A percentile compares a stretch with the other conserved stretches of the same genome.
Evolutionary conservation across 129 eudicot species (phyloP).

Genomic region (Kitagawia praeruptora): DNA sequence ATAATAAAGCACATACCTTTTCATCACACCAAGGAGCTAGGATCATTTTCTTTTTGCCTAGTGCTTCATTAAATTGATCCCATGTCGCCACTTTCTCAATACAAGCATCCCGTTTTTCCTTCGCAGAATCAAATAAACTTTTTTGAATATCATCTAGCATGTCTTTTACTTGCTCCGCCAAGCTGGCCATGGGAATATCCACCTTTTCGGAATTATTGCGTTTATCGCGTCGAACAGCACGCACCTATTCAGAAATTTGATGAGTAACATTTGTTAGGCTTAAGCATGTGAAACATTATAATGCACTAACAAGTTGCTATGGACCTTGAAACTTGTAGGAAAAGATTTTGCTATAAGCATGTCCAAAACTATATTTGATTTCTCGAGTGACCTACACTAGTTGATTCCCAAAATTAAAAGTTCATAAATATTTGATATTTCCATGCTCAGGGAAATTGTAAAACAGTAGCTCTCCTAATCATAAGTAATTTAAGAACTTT

Average conservation of each 20-base stretch:
- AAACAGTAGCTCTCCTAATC: not conserved
- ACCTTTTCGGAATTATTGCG: slow-evolving; percentile 42
- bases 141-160: slow-evolving; percentile 41
- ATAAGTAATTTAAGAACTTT: too few species aligned
- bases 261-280: not conserved
- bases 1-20: slow-evolving; percentile 36
- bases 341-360: not conserved
- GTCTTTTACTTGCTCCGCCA: slow-evolving; percentile 39
- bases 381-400: not conserved
- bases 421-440: not conserved
- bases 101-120: slow-evolving; percentile 68
- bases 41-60: slow-evolving; percentile 57
- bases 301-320: not conserved
- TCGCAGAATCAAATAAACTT: slow-evolving; percentile 56
- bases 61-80: slow-evolving; percentile 65
- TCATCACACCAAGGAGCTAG: slow-evolving; percentile 97
- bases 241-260: slow-evolving; percentile 23
- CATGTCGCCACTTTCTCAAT: slow-evolving; percentile 55
- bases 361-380: not conserved
- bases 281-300: not conserved
- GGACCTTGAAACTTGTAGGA: not conserved
- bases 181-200: slow-evolving; percentile 42
- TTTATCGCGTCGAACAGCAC: slow-evolving; percentile 56
- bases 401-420: not conserved
- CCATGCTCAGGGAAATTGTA: not conserved